These are phyloP conservation scores for Naganishia kalamii DNA, from an alignment of 768 basidiomycete genomes.

Conservation along the genomic window DNA sequence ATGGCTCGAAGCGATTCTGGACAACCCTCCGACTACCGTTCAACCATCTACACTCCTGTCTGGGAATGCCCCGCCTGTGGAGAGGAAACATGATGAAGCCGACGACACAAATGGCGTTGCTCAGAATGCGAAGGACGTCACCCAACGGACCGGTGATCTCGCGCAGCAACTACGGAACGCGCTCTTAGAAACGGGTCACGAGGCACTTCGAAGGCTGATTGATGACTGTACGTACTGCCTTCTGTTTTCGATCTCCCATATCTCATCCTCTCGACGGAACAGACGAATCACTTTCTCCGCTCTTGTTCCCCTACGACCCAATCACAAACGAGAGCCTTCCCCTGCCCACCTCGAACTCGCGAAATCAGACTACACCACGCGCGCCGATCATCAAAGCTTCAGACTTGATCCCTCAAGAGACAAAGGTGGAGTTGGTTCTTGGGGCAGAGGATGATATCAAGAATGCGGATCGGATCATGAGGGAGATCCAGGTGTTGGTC, in stretches of 20 bases:
- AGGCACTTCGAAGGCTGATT: not conserved
- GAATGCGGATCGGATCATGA: conserved; percentile 1
- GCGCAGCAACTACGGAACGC: not conserved
- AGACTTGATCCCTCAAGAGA: conserved; percentile 15
- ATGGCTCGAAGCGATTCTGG: conserved; percentile 12
- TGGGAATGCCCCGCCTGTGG: not conserved
- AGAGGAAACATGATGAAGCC: not conserved
- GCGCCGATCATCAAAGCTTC: not conserved
- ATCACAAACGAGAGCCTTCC: too few species aligned
- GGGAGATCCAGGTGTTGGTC: conserved; percentile 19
- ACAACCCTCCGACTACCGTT: not conserved
- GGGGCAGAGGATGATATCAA: conserved; percentile 15
- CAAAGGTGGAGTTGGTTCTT: conserved; percentile 22
- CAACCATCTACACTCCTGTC: not conserved
- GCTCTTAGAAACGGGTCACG: not conserved
- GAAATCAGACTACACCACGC: not conserved
- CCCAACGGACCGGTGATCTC: not conserved
- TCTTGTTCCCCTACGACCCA: not conserved
- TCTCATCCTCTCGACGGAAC: not conserved
- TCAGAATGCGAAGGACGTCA: not conserved
- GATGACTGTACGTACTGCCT: not conserved
- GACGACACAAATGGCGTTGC: not conserved
- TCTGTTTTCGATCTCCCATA: too few species aligned
- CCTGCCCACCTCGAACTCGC: not conserved
- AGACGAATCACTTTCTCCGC: not conserved